Conservation (phyloP, 768 basidiomycete species). For the Crucibulum laeve region DNA sequence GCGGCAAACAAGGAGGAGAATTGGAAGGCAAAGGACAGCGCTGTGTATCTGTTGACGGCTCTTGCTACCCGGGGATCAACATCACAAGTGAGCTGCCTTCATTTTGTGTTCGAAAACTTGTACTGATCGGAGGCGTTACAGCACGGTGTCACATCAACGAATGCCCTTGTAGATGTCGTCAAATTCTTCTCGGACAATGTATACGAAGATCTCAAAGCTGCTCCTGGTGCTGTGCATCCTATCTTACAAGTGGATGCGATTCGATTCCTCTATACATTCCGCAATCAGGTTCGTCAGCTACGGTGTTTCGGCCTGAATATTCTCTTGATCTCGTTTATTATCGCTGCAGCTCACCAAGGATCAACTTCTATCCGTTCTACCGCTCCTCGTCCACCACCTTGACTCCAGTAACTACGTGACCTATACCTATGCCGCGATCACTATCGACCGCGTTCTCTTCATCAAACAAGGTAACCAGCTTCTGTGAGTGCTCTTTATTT, state of each 20-base stretch:
- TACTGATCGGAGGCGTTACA: conserved; percentile 19
- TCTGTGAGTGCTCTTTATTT: conserved; percentile 46
- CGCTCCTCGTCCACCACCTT: conserved; percentile 80
- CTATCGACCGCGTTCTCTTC: conserved; percentile 92
- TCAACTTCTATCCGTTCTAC: conserved; percentile 88
- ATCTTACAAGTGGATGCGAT: conserved; percentile 96
- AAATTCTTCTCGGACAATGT: conserved; percentile 94
- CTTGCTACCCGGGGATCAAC: conserved; percentile 90
- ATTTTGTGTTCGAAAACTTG: conserved; percentile 1
- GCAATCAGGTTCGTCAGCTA: conserved; percentile 70
- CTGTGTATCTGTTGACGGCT: conserved; percentile 90
- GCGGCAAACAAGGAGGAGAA: conserved; percentile 49
- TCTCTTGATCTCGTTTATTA: background rate
- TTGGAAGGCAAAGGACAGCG: conserved; percentile 93
- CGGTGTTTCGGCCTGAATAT: background rate
- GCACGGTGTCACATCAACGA: conserved; percentile 94
- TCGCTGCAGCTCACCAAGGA: conserved; percentile 76
- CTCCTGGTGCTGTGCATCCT: conserved; percentile 67
- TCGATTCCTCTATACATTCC: conserved; percentile 89
- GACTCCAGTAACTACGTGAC: conserved; percentile 84
- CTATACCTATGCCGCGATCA: conserved; percentile 95
- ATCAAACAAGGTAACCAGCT: conserved; percentile 78
- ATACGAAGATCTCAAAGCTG: conserved; percentile 77
- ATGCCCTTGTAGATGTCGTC: conserved; percentile 88
- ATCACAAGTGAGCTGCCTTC: conserved; percentile 50